Conservation (phyloP, 805 yeast species). For the Starmerella vitae region DNA sequence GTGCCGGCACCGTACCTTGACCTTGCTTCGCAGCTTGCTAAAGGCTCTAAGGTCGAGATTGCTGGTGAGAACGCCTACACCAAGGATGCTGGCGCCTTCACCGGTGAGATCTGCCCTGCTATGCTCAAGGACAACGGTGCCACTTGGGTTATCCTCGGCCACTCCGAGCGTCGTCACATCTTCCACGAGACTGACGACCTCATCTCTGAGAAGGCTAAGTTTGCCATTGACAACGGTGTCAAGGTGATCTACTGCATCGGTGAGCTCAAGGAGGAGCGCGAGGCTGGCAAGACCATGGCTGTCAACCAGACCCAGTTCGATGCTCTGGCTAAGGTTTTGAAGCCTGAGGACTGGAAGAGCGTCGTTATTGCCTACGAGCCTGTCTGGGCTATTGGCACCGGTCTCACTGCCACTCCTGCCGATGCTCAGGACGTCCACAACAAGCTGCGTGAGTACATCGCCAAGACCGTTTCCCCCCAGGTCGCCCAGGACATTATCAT, state of each 20-base stretch:
- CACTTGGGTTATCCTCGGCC: constrained; percentile 91
- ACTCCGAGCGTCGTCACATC: constrained; percentile 95
- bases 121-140: constrained; percentile 86
- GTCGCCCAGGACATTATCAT: constrained; percentile 74
- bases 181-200: constrained; percentile 82
- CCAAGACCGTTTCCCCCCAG: constrained; percentile 58
- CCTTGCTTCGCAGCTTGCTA: constrained; percentile 57
- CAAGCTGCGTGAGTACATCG: constrained; percentile 72
- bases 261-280: constrained; percentile 91
- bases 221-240: constrained; percentile 79
- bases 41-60: constrained; percentile 53
- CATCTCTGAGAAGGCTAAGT: constrained; percentile 86
- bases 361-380: constrained; percentile 97
- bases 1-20: constrained; percentile 92
- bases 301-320: constrained; percentile 81
- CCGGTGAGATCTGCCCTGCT: constrained; percentile 88
- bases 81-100: constrained; percentile 90
- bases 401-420: constrained; percentile 95
- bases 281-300: constrained; percentile 70
- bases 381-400: constrained; percentile 99
- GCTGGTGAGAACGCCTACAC: constrained; percentile 85
- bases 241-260: constrained; percentile 94
- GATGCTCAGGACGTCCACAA: constrained; percentile 95
- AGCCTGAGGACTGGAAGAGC: constrained; percentile 65
- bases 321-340: constrained; percentile 68